phyloP scores from a whole-genome alignment of 306 rosid genomes.

The Glycine soja region DNA sequence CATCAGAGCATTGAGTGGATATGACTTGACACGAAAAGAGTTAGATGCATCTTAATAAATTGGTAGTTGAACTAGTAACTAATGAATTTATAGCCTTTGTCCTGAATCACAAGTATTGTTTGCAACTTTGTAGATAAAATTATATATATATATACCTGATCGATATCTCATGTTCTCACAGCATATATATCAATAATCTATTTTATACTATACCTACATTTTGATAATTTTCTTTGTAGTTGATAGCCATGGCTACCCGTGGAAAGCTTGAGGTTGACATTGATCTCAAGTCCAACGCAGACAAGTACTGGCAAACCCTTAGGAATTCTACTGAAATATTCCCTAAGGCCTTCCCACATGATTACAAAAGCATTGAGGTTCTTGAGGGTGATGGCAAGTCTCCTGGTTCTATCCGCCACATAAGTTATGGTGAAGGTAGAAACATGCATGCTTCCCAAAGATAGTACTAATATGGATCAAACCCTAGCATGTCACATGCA shows the following conservation, averaged over 20 bases:
- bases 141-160: neutral
- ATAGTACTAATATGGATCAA: too few species aligned
- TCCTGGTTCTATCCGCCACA: constrained; percentile 71
- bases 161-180: neutral
- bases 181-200: neutral
- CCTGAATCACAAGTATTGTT: neutral
- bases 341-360: constrained; percentile 61
- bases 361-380: constrained; percentile 82
- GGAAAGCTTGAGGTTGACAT: constrained; percentile 58
- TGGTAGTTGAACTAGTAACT: constrained; percentile 41
- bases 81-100: constrained; percentile 55
- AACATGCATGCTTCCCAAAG: neutral
- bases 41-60: constrained; percentile 23
- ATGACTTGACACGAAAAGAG: neutral
- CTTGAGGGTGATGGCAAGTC: constrained; percentile 84
- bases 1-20: neutral
- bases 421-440: constrained; percentile 69
- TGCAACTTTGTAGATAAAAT: too few species aligned
- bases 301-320: constrained; percentile 42
- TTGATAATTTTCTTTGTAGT: neutral
- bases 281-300: constrained; percentile 49
- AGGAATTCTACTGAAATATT: constrained; percentile 48
- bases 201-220: neutral
- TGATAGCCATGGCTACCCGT: constrained; percentile 48
- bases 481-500: too few species aligned